These are phyloP conservation scores for Lasiosphaeriaceae sp. DNA, from an alignment of 495 filamentous ascomycete species.

Conservation along the genomic window DNA sequence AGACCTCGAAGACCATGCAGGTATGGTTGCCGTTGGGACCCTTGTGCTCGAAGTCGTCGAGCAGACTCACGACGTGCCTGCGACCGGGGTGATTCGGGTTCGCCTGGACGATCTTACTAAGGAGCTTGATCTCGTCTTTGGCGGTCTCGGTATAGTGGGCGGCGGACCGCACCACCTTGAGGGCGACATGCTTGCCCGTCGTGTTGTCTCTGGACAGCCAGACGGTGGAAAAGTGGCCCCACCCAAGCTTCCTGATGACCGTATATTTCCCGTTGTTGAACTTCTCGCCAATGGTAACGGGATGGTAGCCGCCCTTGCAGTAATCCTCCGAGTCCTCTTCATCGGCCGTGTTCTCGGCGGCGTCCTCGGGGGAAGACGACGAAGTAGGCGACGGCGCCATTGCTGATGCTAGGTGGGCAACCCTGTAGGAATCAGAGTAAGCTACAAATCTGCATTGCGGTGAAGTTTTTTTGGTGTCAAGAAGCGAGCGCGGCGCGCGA, in stretches of 20 bases:
- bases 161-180: conserved; percentile 96
- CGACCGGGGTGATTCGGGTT: conserved; percentile 91
- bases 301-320: conserved; percentile 98
- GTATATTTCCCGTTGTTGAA: conserved; percentile 98
- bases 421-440: conserved; percentile 24
- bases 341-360: conserved; percentile 88
- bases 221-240: conserved; percentile 98
- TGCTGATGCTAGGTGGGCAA: conserved; percentile 28
- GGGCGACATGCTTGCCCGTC: conserved; percentile 88
- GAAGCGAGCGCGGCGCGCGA: neutral
- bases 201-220: conserved; percentile 94
- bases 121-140: conserved; percentile 96
- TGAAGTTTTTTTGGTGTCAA: neutral
- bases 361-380: conserved; percentile 76
- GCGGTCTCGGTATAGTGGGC: conserved; percentile 99
- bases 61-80: conserved; percentile 87
- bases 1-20: conserved; percentile 98
- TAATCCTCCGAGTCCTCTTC: conserved; percentile 99
- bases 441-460: conserved; percentile 12
- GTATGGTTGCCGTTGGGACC: conserved; percentile 94
- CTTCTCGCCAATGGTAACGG: conserved; percentile 85
- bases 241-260: conserved; percentile 92
- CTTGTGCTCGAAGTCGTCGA: conserved; percentile 97
- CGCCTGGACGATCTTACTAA: conserved; percentile 93
- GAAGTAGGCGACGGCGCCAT: conserved; percentile 72